Evolutionary conservation across 495 filamentous ascomycete genomes (phyloP), one percentile per base, ranked within the genome.

Genomic region (Chaetomidium leptoderma): DNA sequence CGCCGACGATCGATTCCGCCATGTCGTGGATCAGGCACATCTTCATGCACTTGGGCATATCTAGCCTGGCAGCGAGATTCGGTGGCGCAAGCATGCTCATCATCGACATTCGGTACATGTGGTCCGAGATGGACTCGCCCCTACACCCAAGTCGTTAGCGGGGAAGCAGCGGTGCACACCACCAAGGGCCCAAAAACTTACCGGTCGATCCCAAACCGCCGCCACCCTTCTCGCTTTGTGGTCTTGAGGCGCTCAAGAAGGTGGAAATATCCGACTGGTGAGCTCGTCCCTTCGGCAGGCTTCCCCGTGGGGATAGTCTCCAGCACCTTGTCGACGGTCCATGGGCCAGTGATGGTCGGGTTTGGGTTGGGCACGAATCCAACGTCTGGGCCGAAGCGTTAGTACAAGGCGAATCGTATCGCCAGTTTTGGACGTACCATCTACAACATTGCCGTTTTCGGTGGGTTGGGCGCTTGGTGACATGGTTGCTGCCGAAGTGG

Each of bases 71-170:
- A 10, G 85, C 75, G 11, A 95, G 81, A 14, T 89, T 77, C 0
- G 86, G 75, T 17, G 93, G 95, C n/a, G 90, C 91, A 51, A 97
- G 81, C 84, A 98, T 88, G 33, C 89, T 89, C 74, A 97, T 89
- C 66, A 98, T 83, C 47, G 92, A 90, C 93, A 98, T 98, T 67
- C 93, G 90, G 74, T 98, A 97, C 93, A 98, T 98, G 78, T 98
- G 93, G 74, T 98, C 93, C 26, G 90, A 81, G 70, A 98, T 96
- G 1, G 89, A 93, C 73, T 98, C 93, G 58, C 78, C 78, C 23
- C 72, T 74, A 47, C 30, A 44, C 8, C 11, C 13, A 4, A 59
- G 42, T 27, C 30, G 51, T 64, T 39, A 66, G 57, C 6, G n/a
- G n/a, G n/a, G n/a, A n/a, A 16, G 10, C n/a, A 46, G 39, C 26